phyloP scores from a whole-genome alignment of 2,329 filamentous ascomycete species.

The Fusarium duplospermum region DNA sequence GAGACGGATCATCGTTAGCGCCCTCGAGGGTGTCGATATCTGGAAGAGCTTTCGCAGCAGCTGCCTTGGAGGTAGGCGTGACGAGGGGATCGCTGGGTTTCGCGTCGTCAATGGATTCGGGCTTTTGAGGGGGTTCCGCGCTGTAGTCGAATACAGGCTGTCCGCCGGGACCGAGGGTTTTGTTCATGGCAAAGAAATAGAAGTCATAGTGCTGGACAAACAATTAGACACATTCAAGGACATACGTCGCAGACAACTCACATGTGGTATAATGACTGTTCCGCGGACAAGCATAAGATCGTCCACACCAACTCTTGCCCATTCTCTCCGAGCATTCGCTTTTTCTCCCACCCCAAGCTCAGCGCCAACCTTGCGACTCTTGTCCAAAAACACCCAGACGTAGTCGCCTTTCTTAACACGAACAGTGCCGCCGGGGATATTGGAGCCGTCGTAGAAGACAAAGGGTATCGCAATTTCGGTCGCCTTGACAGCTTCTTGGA shows the following conservation, averaged over 20 bases:
- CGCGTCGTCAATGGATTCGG: conserved; percentile 44
- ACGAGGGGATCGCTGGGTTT: conserved; percentile 33
- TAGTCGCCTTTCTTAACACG: conserved; percentile 93
- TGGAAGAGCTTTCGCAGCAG: conserved; percentile 53
- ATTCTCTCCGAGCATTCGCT: conserved; percentile 77
- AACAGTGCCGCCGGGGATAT: conserved; percentile 85
- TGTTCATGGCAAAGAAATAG: conserved; percentile 96
- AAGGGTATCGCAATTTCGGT: conserved; percentile 94
- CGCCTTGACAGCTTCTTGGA: conserved; percentile 88
- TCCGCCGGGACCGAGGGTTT: conserved; percentile 78
- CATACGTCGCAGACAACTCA: conserved; percentile 60
- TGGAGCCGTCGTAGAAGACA: conserved; percentile 96
- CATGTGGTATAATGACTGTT: conserved; percentile 92
- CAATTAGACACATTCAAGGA: conserved; percentile 31
- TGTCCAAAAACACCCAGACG: conserved; percentile 92
- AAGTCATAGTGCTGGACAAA: conserved; percentile 88
- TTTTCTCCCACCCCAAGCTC: conserved; percentile 80
- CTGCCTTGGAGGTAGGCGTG: conserved; percentile 51
- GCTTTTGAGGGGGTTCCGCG: conserved; percentile 56
- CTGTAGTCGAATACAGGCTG: conserved; percentile 81
- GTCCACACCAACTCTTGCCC: conserved; percentile 94
- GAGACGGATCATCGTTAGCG: conserved; percentile 77
- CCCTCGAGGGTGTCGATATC: conserved; percentile 76
- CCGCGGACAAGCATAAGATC: conserved; percentile 94
- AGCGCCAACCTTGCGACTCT: conserved; percentile 89